Conservation (phyloP, 257 asterid species). For the Ophiorrhiza pumila region DNA sequence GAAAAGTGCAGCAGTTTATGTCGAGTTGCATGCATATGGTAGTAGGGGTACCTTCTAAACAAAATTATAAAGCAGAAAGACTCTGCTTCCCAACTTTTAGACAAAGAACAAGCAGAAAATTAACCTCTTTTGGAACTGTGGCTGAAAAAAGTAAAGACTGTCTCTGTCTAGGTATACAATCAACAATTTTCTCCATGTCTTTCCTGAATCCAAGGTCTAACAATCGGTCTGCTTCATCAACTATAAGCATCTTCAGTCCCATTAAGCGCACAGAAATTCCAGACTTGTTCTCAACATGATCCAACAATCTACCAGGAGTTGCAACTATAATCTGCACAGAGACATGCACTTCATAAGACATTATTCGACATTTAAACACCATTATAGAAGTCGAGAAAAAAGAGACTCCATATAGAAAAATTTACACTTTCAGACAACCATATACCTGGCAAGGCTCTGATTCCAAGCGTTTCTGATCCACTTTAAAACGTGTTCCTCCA, state of each 20-base stretch:
- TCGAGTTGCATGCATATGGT: not conserved
- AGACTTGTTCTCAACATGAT: conserved; percentile 93
- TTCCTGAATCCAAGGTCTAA: conserved; percentile 83
- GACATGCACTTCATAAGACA: conserved; percentile 10
- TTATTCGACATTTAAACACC: not conserved
- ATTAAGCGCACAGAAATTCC: conserved; percentile 79
- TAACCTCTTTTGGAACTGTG: conserved; percentile 88
- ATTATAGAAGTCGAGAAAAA: not conserved
- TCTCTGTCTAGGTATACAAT: conserved; percentile 87
- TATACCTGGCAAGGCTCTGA: conserved; percentile 74
- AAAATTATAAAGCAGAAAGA: not conserved
- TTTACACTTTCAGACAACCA: not conserved
- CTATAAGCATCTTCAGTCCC: conserved; percentile 85
- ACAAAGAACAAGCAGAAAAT: conserved; percentile 1
- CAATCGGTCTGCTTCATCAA: conserved; percentile 92
- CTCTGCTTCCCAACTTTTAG: not conserved
- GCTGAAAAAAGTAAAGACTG: conserved; percentile 86
- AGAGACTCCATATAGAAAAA: too few relatives aligned
- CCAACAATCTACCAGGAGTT: conserved; percentile 94
- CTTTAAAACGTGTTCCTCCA: conserved; percentile 93
- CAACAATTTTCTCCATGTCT: conserved; percentile 88
- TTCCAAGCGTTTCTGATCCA: conserved; percentile 72
- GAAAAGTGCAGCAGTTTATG: not conserved
- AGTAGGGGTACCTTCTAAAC: not conserved
- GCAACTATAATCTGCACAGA: conserved; percentile 79